Percentiles rank a stretch among this genome's conserved stretches.
These are phyloP conservation scores for Goffeauzyma gilvescens DNA, from an alignment of 768 basidiomycete species.

Conservation along the genomic window DNA sequence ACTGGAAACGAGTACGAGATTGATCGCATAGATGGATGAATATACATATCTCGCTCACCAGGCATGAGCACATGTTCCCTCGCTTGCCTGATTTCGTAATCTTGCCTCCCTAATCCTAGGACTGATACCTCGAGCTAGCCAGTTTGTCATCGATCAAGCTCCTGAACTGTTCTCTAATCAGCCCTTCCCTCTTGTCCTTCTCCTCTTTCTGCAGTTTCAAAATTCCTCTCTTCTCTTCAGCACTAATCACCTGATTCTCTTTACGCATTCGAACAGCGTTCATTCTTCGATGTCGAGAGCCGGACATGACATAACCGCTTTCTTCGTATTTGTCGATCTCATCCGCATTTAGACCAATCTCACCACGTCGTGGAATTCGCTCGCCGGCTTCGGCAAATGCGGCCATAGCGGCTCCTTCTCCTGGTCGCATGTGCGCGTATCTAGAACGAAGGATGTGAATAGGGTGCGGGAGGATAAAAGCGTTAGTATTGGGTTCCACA, in stretches of 20 bases:
- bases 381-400: conserved; percentile 70
- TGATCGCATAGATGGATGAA: no score
- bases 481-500: not conserved
- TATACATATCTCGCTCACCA: no score
- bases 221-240: conserved; percentile 93
- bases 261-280: conserved; percentile 97
- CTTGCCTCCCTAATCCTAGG: no score
- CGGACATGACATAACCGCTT: conserved; percentile 96
- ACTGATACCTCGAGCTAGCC: no score
- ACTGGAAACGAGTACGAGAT: no score
- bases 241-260: conserved; percentile 98
- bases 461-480: not conserved
- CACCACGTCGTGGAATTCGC: conserved; percentile 95
- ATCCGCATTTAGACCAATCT: conserved; percentile 77
- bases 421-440: conserved; percentile 78
- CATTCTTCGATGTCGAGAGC: conserved; percentile 84
- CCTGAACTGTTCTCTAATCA: conserved; percentile 73
- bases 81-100: no score
- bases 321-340: conserved; percentile 73
- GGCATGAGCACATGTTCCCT: no score
- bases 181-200: conserved; percentile 69
- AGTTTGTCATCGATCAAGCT: conserved; percentile 42
- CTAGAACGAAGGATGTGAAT: conserved; percentile 8
- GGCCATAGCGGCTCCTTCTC: conserved; percentile 96
- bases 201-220: conserved; percentile 89